phyloP scores from a whole-genome alignment of 306 rosid species.

The Lagenaria siceraria region DNA sequence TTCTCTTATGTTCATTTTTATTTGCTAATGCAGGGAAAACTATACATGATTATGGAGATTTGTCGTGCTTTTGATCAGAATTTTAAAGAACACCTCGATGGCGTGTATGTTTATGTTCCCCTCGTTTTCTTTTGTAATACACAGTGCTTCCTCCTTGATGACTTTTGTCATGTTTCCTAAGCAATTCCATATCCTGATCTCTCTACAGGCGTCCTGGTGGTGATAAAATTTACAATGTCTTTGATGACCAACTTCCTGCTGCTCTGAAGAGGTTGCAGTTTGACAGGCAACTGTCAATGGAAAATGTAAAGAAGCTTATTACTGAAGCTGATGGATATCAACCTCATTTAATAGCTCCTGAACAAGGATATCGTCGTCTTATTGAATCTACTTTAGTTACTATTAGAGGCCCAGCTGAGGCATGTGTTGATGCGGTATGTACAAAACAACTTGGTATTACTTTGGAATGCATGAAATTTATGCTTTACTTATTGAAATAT shows the following conservation, averaged over 20 bases:
- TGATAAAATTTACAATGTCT: constrained; percentile 75
- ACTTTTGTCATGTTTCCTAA: neutral
- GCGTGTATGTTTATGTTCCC: constrained; percentile 54
- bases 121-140: neutral
- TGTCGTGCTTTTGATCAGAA: constrained; percentile 74
- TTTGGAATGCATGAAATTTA: neutral
- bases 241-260: constrained; percentile 95
- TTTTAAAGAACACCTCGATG: constrained; percentile 93
- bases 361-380: constrained; percentile 92
- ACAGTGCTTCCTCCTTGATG: constrained; percentile 1
- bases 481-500: neutral
- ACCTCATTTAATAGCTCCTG: constrained; percentile 95
- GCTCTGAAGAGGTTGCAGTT: constrained; percentile 90
- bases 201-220: constrained; percentile 84
- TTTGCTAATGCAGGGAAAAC: constrained; percentile 57
- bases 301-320: constrained; percentile 76
- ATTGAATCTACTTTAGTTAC: constrained; percentile 70
- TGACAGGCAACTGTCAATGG: constrained; percentile 95
- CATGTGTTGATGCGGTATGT: constrained; percentile 86
- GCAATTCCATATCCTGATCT: constrained; percentile 13
- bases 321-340: constrained; percentile 99
- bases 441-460: neutral
- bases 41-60: constrained; percentile 88
- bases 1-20: neutral
- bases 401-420: constrained; percentile 94